Evolutionary conservation across 495 filamentous ascomycete genomes (phyloP).

Genomic region (Aspergillus indologenus): DNA sequence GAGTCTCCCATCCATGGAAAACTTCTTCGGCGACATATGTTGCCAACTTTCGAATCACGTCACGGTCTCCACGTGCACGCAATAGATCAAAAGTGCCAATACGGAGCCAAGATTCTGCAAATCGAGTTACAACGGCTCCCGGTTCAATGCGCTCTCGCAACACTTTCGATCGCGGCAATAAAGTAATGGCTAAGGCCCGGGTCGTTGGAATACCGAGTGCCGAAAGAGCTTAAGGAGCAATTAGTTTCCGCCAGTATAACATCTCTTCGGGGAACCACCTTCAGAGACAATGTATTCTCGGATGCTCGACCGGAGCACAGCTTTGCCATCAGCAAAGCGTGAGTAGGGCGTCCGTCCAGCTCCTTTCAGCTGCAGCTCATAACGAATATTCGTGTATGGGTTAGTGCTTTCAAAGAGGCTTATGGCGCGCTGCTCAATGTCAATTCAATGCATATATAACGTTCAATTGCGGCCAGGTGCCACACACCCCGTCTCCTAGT

Average conservation of each 20-base stretch:
- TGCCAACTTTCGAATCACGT: slow-evolving; percentile 65
- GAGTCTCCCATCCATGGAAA: slow-evolving; percentile 74
- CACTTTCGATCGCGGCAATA: slow-evolving; percentile 69
- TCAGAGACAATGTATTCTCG: slow-evolving; percentile 92
- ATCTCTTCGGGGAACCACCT: slow-evolving; percentile 31
- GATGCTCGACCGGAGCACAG: slow-evolving; percentile 85
- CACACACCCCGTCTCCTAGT: slow-evolving; percentile 74
- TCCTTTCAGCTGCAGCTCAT: slow-evolving; percentile 92
- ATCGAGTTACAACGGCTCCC: slow-evolving; percentile 85
- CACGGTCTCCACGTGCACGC: slow-evolving; percentile 74
- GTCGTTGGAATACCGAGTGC: slow-evolving; percentile 83
- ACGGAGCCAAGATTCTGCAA: slow-evolving; percentile 87
- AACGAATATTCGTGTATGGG: slow-evolving; percentile 63
- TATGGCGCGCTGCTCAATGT: slow-evolving; percentile 62
- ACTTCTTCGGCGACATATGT: slow-evolving; percentile 84
- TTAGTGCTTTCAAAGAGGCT: slow-evolving; percentile 89
- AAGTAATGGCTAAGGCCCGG: slow-evolving; percentile 75
- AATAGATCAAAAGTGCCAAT: slow-evolving; percentile 94
- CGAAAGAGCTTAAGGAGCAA: slow-evolving; percentile 54
- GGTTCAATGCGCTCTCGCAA: slow-evolving; percentile 83
- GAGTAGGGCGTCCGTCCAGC: slow-evolving; percentile 92
- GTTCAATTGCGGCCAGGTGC: not conserved
- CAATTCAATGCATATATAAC: not conserved
- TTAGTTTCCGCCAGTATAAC: not conserved
- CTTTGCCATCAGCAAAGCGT: slow-evolving; percentile 95